These are phyloP conservation scores for Singerocomus inundabilis DNA, from an alignment of 1,284 basidiomycete species.

Conservation along the genomic window DNA sequence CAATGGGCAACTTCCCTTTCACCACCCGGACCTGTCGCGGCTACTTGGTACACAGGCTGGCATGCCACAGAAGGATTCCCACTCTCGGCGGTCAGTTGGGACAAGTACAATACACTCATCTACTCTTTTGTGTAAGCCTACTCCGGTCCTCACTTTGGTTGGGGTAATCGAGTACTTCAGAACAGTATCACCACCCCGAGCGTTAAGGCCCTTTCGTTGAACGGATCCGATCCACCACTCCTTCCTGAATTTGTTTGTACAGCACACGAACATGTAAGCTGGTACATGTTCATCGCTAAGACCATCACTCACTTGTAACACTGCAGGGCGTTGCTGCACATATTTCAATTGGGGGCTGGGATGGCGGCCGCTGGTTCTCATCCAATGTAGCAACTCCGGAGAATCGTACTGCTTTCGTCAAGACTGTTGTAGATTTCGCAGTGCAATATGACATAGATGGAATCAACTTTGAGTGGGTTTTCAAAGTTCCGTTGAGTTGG, in stretches of 20 bases:
- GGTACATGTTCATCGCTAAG: neutral
- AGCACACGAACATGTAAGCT: slow-evolving; percentile 46
- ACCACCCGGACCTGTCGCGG: slow-evolving; percentile 3
- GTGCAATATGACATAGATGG: slow-evolving; percentile 44
- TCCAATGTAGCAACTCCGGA: slow-evolving; percentile 54
- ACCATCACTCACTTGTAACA: neutral
- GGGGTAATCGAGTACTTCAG: neutral
- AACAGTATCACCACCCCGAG: slow-evolving; percentile 43
- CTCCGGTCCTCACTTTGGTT: neutral
- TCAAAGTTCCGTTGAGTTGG: neutral
- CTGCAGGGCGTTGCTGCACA: slow-evolving; percentile 62
- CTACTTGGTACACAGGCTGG: slow-evolving; percentile 41
- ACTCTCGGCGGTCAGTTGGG: slow-evolving; percentile 44
- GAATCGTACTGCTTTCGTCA: slow-evolving; percentile 66
- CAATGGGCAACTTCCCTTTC: neutral
- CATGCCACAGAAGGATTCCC: slow-evolving; percentile 42
- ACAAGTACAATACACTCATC: slow-evolving; percentile 49
- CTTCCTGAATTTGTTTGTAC: slow-evolving; percentile 51
- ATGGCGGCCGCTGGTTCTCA: slow-evolving; percentile 69
- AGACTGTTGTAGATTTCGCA: slow-evolving; percentile 60
- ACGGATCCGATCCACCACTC: slow-evolving; percentile 37
- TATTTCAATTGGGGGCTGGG: slow-evolving; percentile 83
- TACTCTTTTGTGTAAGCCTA: slow-evolving; percentile 41
- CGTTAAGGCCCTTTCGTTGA: slow-evolving; percentile 40
- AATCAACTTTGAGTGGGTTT: slow-evolving; percentile 26